Evolutionary conservation across 1,284 basidiomycete species (phyloP).

Genomic region (Ganoderma lucidum): DNA sequence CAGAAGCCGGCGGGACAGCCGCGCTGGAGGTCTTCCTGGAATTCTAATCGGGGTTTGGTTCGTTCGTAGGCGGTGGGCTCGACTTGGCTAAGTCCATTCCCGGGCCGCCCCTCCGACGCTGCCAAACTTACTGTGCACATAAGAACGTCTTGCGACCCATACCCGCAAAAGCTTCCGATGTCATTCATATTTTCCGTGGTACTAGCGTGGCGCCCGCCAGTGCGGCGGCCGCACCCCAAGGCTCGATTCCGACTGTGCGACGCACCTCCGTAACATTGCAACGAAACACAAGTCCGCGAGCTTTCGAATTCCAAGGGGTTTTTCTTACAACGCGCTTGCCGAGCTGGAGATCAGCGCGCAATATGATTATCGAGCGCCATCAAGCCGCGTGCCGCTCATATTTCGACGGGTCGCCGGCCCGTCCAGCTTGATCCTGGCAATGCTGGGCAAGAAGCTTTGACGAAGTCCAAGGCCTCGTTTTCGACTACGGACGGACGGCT

Average conservation of each 20-base stretch:
- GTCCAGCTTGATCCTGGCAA: neutral
- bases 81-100: neutral
- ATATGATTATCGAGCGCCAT: constrained; percentile 5
- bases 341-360: constrained; percentile 9
- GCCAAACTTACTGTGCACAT: neutral
- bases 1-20: neutral
- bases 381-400: neutral
- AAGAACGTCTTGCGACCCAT: neutral
- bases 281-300: constrained; percentile 2
- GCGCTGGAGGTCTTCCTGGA: neutral
- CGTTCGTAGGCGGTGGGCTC: neutral
- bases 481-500: neutral
- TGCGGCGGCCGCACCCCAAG: neutral
- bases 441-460: neutral
- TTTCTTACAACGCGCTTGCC: neutral
- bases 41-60: neutral
- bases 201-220: neutral
- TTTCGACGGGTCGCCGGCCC: neutral
- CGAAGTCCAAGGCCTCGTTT: constrained; percentile 1
- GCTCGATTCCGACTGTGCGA: neutral
- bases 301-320: neutral
- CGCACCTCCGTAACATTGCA: constrained; percentile 2
- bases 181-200: neutral
- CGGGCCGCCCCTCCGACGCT: neutral
- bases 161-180: neutral